Percentiles rank a stretch among this genome's conserved stretches.
phyloP scores from a whole-genome alignment of 1,284 basidiomycete species.

The Peniophora sp. region DNA sequence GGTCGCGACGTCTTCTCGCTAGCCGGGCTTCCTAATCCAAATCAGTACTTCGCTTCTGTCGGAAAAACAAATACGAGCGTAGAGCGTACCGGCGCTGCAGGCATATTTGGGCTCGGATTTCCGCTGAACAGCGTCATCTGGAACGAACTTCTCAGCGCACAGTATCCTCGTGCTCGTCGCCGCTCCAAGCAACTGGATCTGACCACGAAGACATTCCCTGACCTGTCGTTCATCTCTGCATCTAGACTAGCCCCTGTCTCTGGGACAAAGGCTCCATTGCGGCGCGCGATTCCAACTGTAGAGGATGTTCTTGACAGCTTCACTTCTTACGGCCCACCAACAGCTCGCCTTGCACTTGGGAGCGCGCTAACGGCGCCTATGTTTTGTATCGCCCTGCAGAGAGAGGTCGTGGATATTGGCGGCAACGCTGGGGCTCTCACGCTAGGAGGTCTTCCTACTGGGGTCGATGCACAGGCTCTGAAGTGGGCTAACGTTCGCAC shows the following conservation, averaged over 20 bases:
- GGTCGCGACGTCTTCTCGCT: slow-evolving; percentile 24
- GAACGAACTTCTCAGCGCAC: slow-evolving; percentile 6
- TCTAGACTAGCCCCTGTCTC: not conserved
- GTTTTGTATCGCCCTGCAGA: slow-evolving; percentile 26
- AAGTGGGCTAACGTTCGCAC: slow-evolving; percentile 31
- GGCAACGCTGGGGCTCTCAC: slow-evolving; percentile 28
- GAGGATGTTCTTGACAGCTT: slow-evolving; percentile 19
- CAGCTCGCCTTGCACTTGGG: slow-evolving; percentile 17
- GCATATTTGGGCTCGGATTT: slow-evolving; percentile 31
- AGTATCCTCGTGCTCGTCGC: not conserved
- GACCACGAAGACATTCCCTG: slow-evolving; percentile 5
- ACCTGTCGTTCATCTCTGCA: slow-evolving; percentile 11
- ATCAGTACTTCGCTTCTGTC: slow-evolving; percentile 27
- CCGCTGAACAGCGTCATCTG: slow-evolving; percentile 19
- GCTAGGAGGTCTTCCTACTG: slow-evolving; percentile 29
- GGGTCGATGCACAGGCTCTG: slow-evolving; percentile 22
- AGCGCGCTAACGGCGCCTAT: slow-evolving; percentile 15
- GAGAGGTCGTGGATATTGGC: slow-evolving; percentile 27
- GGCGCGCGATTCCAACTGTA: slow-evolving; percentile 2
- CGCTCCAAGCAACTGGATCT: not conserved
- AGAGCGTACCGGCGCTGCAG: slow-evolving; percentile 23
- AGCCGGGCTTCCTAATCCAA: not conserved
- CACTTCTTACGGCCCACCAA: slow-evolving; percentile 19
- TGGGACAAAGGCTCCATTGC: slow-evolving; percentile 9
- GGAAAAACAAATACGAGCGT: slow-evolving; percentile 27